Conservation (phyloP, 441 rosid species). For the Eruca vesicaria region DNA sequence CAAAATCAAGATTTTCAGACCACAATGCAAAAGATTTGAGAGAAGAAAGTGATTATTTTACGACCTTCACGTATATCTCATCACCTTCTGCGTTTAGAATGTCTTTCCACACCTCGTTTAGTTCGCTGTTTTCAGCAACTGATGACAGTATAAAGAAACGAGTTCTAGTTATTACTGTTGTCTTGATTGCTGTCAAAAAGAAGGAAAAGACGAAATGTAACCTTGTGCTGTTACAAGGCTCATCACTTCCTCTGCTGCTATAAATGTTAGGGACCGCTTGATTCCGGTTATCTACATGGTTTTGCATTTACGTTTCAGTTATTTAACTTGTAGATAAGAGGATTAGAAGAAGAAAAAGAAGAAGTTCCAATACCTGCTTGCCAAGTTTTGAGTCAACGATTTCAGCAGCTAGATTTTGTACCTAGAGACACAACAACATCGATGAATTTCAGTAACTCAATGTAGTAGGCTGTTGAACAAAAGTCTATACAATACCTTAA, state of each 20-base stretch:
- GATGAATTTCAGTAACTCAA: conserved; percentile 9
- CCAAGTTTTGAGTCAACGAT: conserved; percentile 91
- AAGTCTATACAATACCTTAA: conserved; percentile 48
- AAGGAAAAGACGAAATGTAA: conserved; percentile 19
- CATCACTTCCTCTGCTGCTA: conserved; percentile 96
- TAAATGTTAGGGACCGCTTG: conserved; percentile 77
- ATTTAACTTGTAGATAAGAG: not conserved
- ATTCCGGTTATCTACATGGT: conserved; percentile 67
- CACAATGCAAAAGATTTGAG: not conserved
- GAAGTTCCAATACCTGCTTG: conserved; percentile 60
- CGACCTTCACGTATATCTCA: conserved; percentile 91
- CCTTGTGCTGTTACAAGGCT: conserved; percentile 99
- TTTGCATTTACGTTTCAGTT: conserved; percentile 16
- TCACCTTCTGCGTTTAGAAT: conserved; percentile 95
- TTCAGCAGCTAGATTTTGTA: conserved; percentile 90
- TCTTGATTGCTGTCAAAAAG: not conserved
- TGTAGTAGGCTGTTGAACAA: not conserved
- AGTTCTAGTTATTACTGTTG: not conserved
- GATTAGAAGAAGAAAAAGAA: not conserved
- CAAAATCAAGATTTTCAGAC: conserved; percentile 4
- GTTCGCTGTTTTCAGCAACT: conserved; percentile 83
- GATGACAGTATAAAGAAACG: conserved; percentile 31
- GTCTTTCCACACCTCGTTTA: conserved; percentile 96
- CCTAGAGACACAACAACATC: conserved; percentile 39
- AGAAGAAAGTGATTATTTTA: not conserved